These are phyloP conservation scores for Lentinus tigrinus DNA, from an alignment of 768 basidiomycete genomes.

Conservation along the genomic window DNA sequence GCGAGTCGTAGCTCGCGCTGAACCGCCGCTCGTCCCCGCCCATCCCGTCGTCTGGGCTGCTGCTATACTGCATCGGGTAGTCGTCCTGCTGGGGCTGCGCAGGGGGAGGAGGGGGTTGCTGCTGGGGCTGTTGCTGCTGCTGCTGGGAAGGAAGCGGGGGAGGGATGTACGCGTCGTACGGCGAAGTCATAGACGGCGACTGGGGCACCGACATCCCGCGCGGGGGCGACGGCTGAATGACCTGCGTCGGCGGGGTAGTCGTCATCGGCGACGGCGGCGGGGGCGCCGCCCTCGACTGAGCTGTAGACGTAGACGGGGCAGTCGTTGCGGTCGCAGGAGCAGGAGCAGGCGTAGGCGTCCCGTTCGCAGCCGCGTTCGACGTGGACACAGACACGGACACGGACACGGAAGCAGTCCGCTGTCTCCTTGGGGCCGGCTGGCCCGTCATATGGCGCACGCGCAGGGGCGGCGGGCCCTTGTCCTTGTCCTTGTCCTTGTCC, in stretches of 20 bases:
- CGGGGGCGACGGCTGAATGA: neutral
- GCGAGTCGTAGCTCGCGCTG: slow-evolving; percentile 19
- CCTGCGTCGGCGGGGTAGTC: neutral
- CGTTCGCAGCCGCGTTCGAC: neutral
- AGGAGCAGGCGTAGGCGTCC: neutral
- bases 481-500: slow-evolving; percentile 18
- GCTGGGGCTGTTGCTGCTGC: slow-evolving; percentile 9
- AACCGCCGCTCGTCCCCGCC: slow-evolving; percentile 17
- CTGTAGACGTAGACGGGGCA: neutral
- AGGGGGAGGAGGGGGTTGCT: neutral
- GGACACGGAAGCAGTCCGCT: slow-evolving; percentile 16
- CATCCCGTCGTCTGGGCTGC: slow-evolving; percentile 12
- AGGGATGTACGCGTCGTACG: slow-evolving; percentile 9
- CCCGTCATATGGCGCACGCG: slow-evolving; percentile 43
- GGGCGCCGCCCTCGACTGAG: neutral
- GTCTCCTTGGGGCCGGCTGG: slow-evolving; percentile 14
- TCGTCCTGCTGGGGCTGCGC: slow-evolving; percentile 16
- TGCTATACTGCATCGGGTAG: slow-evolving; percentile 12
- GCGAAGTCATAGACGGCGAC: slow-evolving; percentile 7
- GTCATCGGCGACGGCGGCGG: slow-evolving; percentile 4
- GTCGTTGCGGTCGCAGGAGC: neutral
- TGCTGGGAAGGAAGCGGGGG: neutral
- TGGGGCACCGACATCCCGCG: slow-evolving; percentile 3
- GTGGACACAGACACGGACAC: slow-evolving; percentile 16
- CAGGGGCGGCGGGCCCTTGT: slow-evolving; percentile 33